Conservation (phyloP, 1,284 basidiomycete genomes). For the Hymenochaete sp. region DNA sequence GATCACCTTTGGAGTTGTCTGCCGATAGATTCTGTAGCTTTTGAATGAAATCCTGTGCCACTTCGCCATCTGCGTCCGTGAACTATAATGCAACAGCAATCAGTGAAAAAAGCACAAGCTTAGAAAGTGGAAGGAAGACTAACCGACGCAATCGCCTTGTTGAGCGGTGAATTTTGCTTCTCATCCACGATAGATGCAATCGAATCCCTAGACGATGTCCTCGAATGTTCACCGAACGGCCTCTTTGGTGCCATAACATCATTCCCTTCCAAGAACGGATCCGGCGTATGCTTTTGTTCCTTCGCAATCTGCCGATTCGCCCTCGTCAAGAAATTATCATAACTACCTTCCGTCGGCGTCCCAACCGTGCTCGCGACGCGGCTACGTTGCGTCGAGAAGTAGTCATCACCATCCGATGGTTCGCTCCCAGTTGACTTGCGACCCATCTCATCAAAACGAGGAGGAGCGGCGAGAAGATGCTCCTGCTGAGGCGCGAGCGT, state of each 20-base stretch:
- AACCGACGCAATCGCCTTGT: conserved; percentile 85
- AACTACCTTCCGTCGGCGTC: conserved; percentile 30
- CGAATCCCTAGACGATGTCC: conserved; percentile 76
- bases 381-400: conserved; percentile 32
- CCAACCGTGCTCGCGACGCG: conserved; percentile 14
- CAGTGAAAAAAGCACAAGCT: conserved; percentile 8
- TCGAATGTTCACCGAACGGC: conserved; percentile 75
- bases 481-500: conserved; percentile 32
- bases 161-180: conserved; percentile 79
- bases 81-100: conserved; percentile 43
- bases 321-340: conserved; percentile 72
- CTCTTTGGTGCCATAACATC: conserved; percentile 46
- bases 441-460: conserved; percentile 23
- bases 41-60: conserved; percentile 81
- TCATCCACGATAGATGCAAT: conserved; percentile 86
- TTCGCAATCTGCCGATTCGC: conserved; percentile 77
- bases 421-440: conserved; percentile 42
- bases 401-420: conserved; percentile 47
- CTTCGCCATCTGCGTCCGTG: conserved; percentile 86
- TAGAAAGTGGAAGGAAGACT: conserved; percentile 23
- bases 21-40: conserved; percentile 72
- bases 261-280: conserved; percentile 70
- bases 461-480: conserved; percentile 28
- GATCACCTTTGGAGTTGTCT: conserved; percentile 82
- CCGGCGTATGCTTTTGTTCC: conserved; percentile 65